Base-by-base conservation (phyloP, 805 yeast genomes). In the Clavispora vitiphila region DNA sequence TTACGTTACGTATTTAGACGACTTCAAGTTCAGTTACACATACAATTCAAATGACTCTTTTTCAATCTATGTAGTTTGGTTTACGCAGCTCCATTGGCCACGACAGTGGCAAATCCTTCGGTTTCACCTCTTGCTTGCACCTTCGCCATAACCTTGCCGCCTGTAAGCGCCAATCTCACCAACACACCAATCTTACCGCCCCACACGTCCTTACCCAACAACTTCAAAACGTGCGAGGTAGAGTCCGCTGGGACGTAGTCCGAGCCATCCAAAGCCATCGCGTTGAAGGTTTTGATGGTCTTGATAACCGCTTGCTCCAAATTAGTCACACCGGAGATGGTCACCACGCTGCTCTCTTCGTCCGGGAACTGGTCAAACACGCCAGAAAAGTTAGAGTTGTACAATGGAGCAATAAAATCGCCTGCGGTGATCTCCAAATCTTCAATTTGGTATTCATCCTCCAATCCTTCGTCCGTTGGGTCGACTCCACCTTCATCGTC, bases 371-470 rank as follows among this genome's bases (percentile, higher is more conserved):
- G 87, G 54, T 86, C 96, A 72, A 83, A 88, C 29, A 77, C 68
- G 34, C 76, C 70, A 6, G 83, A 77, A 60, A 89, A 89, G 64
- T 81, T 78, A 34, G 93, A 87, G 48, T 83, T 77, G 60, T 78
- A 87, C 19, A 88, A 72, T 39, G 96, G 95, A 41, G 70, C 65
- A 43, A 88, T 72, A 64, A 81, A 91, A 61, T 89, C 97, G 27
- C 96, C 96, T 8, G 93, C 80, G 7, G 66, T 65, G 42, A 91
- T 60, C 43, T 77, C 80, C 55, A 89, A 71, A 43, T 83, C 84
- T 63, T 88, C 97, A 50, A 93, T 78, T 60, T 83, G 93, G 65
- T 91, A 93, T 64, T 90, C 96, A 63, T 93, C 98, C 50, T 84
- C 85, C 74, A 83, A 86, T 14, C 96, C 97, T 50, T 84, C 95